Evolutionary conservation across 2,329 filamentous ascomycete species (phyloP), one percentile per base, ranked within the genome.

Genomic region (Botrytis cinerea): DNA sequence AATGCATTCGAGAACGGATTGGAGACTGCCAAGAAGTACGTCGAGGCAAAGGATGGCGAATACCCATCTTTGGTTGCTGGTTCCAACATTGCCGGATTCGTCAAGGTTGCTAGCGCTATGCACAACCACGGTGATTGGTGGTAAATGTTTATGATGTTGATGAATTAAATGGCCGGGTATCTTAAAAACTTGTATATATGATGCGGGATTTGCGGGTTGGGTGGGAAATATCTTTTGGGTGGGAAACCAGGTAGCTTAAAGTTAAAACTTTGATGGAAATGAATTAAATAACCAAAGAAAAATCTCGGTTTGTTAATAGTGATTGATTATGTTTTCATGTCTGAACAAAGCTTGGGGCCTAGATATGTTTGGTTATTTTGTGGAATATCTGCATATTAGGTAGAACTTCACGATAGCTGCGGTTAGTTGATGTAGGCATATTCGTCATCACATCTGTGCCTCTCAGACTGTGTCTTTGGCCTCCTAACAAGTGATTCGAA

Each of bases 51-150:
- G 78, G 94, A 97, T 82, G 94, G 91, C 79, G 93, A 95, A 85
- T 90, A 96, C 79, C 96, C 96, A 78, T 94, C 91, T 78, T 87
- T 98, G 81, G 94, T 98, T 59, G 94, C 94, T 74, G 96, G 96
- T 79, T 93, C 91, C 87, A 98, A 98, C 86, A 97, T 99, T 86
- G 96, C 96, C 75, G 96, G 96, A 74, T 98, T 98, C 87, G 92
- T 92, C 85, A 99, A 98, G 91, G 95, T 98, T 72, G 95, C 92
- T 70, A 88, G 90, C 80, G 95, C 96, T 81, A 98, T 98, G 95
- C 89, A 92, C 82, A 94, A 97, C 84, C 95, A 98, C 85, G 96
- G 96, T 81, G 95, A 98, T 84, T 98, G 95, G 95, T 98, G 88
- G 88, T 81, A 80, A 72, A 80, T 78, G n/a, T 28, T 46, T 25